Evolutionary conservation across 257 asterid genomes (phyloP), one percentile per base, ranked within the genome.

Genomic region (Agastache rugosa): DNA sequence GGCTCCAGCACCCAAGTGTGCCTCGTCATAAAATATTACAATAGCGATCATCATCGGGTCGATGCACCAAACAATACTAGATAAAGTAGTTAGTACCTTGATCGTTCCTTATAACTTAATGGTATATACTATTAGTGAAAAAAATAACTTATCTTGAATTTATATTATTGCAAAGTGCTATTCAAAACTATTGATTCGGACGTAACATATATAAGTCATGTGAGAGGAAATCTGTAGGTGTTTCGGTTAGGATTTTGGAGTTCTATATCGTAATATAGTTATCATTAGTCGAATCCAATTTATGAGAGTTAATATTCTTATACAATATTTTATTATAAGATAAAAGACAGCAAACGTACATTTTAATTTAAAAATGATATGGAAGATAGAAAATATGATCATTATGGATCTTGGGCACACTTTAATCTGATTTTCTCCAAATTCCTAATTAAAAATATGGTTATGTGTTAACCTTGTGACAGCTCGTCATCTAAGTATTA

Each of bases 401-500:
- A 14, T 63, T 35, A 35, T 63, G 45, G 60, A 50, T 50, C 41
- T 39, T 17, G 50, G 12, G 5, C 35, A 34, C 50, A 51, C 17
- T 74, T 53, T 54, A 63, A 75, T 75, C 35, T 25, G 45, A 55
- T 17, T 53, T 54, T 25, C 10, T 15, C 1, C 16, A 60, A 60
- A 19, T 17, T 35, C 16, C 22, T 27, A 22, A 3, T 63, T 20
- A 22, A 47, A 51, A 48, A 74, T 74, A n/a, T 22, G 73, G 73
- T 74, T 39, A 37, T 7, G 37, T 31, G 37, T 37, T 53, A 34
- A 15, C 55, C 54, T 53, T 39, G 56, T 41, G 73, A 74, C 73
- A 74, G 31, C 73, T 20, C 20, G 10, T 44, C 41, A 51, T 59
- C 23, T 23, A 54, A 29, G 6, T 60, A 54, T 19, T 62, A 73